A percentile compares a stretch with the other conserved stretches of the same genome.
Evolutionary conservation across 2,329 filamentous ascomycete genomes (phyloP).

Genomic region (Aureobasidium subglaciale): DNA sequence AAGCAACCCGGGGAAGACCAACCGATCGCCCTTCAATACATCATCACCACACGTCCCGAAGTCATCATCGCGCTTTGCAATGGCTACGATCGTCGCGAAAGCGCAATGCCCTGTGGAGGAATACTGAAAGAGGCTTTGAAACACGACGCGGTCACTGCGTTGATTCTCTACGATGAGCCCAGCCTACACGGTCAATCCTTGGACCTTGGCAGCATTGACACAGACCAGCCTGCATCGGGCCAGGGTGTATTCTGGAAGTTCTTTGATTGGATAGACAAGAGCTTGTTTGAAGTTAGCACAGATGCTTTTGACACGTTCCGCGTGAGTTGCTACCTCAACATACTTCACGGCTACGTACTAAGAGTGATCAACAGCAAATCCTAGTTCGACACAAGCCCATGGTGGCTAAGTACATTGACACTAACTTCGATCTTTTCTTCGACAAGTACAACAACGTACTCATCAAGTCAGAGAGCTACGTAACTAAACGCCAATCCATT

Average conservation of each 20-base stretch:
- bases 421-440: slow-evolving; percentile 93
- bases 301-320: slow-evolving; percentile 97
- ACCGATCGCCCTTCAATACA: slow-evolving; percentile 79
- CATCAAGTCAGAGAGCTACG: slow-evolving; percentile 89
- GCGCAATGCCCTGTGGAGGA: slow-evolving; percentile 82
- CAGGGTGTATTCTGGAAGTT: slow-evolving; percentile 92
- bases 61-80: slow-evolving; percentile 82
- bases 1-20: slow-evolving; percentile 63
- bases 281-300: slow-evolving; percentile 91
- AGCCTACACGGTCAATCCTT: slow-evolving; percentile 64
- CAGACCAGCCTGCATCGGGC: slow-evolving; percentile 66
- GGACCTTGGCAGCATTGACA: slow-evolving; percentile 69
- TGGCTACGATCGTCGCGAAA: slow-evolving; percentile 84
- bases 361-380: slow-evolving; percentile 59
- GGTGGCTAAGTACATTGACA: slow-evolving; percentile 77
- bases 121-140: slow-evolving; percentile 86
- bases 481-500: slow-evolving; percentile 96
- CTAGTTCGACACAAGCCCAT: slow-evolving; percentile 89
- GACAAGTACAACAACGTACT: slow-evolving; percentile 79
- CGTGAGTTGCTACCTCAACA: slow-evolving; percentile 44
- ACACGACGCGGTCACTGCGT: slow-evolving; percentile 80
- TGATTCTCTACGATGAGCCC: slow-evolving; percentile 89
- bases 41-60: slow-evolving; percentile 78
- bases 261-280: slow-evolving; percentile 95
- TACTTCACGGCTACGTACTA: not conserved